Evolutionary conservation across 192 early-diverging fungal species (phyloP).

Genomic region (Umbelopsis isabellina): DNA sequence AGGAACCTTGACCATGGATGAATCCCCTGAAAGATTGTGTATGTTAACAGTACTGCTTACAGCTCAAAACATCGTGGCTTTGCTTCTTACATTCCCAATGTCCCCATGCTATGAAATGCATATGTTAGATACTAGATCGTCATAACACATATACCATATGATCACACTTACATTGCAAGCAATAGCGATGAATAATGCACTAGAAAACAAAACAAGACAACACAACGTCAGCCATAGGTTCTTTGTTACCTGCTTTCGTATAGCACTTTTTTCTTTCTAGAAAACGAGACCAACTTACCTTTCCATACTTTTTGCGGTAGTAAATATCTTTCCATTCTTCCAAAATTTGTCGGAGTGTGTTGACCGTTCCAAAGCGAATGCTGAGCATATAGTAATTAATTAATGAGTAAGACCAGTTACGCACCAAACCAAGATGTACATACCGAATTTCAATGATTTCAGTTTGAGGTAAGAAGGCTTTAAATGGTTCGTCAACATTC

Average conservation of each 20-base stretch:
- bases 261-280: background rate
- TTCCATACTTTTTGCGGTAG: constrained; percentile 25
- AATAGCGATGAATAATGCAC: constrained; percentile 19
- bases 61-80: too few relatives aligned
- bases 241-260: background rate
- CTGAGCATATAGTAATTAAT: background rate
- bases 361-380: constrained; percentile 14
- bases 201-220: background rate
- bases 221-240: background rate
- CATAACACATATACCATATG: background rate
- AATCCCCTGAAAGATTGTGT: background rate
- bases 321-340: constrained; percentile 35
- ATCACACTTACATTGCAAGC: constrained; percentile 11
- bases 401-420: background rate
- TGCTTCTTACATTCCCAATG: constrained; percentile 17
- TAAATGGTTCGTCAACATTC: background rate
- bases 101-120: background rate
- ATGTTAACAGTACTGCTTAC: background rate
- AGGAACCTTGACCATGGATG: constrained; percentile 31
- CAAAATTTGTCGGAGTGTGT: constrained; percentile 9
- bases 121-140: background rate
- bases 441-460: constrained; percentile 9
- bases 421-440: background rate
- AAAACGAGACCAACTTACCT: constrained; percentile 16
- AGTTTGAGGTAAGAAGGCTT: constrained; percentile 4